Percentiles rank a stretch among this genome's conserved stretches.
phyloP scores from a whole-genome alignment of 176 grass and related monocot genomes.

The Juncus inflexus region DNA sequence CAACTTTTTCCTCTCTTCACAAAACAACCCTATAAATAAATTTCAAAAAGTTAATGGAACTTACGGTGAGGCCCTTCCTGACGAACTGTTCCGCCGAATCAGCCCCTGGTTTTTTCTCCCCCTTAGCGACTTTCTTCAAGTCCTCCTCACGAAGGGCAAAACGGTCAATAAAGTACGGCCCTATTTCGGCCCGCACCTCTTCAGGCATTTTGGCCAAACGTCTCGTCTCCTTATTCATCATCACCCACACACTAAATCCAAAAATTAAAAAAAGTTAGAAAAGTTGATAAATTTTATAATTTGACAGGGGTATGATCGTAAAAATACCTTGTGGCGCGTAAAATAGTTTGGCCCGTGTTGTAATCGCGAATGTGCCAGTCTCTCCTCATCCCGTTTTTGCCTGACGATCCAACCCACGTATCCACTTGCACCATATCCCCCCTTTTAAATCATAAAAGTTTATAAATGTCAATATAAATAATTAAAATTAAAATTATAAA shows the following conservation, averaged over 20 bases:
- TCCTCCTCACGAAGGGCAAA: constrained; percentile 63
- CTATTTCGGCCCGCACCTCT: constrained; percentile 92
- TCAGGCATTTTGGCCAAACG: constrained; percentile 87
- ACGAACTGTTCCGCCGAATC: constrained; percentile 46
- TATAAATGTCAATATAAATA: constrained; percentile 10
- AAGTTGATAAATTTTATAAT: not conserved
- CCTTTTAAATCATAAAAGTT: constrained; percentile 43
- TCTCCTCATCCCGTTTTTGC: constrained; percentile 98
- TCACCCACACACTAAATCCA: constrained; percentile 94
- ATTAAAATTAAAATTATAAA: not conserved
- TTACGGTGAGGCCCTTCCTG: constrained; percentile 82
- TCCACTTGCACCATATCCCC: constrained; percentile 94
- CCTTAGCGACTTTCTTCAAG: constrained; percentile 57
- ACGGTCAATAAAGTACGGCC: constrained; percentile 60
- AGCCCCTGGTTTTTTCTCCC: constrained; percentile 39
- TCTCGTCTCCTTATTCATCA: constrained; percentile 97
- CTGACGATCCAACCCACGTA: constrained; percentile 89
- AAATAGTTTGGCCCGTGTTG: constrained; percentile 70
- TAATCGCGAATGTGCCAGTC: constrained; percentile 93
- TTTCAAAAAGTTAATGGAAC: constrained; percentile 17
- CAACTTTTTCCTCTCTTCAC: not conserved
- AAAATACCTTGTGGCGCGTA: constrained; percentile 80
- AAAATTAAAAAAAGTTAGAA: constrained; percentile 18
- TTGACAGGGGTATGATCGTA: not conserved
- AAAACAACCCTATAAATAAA: not conserved